Evolutionary conservation across 164 flowering plant species (phyloP), one percentile per base, ranked within the genome.

Genomic region (Tetrastigma voinierianum): DNA sequence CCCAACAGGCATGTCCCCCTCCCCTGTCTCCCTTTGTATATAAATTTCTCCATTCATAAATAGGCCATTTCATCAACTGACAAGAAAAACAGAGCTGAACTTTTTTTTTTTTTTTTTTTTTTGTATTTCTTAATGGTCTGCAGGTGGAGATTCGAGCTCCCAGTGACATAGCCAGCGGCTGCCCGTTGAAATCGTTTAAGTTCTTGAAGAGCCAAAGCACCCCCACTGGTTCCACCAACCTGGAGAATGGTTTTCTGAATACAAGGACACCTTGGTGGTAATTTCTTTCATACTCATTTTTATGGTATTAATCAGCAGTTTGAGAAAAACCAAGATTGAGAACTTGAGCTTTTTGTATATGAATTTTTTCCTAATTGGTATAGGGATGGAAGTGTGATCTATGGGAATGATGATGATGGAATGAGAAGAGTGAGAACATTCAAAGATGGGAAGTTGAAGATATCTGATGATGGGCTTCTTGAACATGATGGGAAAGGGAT

Each of bases 381-480:
- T 24, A 83, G 89, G 89, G 89, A 85, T 58, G 87, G 84, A 20
- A 83, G 89, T 72, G 85, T 67, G 11, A 76, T 85, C 16, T 85
- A 85, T 70, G 87, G 89, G 47, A 83, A 67, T 40, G 72, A 81
- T 53, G 46, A 66, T 1, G 74, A 70, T 6, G 76, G 74, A 6
- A 49, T 75, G 83, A 46, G 58, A 56, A 80, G 71, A 73, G 80
- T 85, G 46, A 80, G 89, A 63, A 51, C 83, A 20, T 83, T 74
- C 75, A 73, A 80, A 68, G 84, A 81, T 74, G 87, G 89, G 44
- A 85, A 83, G 72, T 58, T 85, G 10, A 78, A 69, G 68, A 67
- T 85, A 10, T 70, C 79, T 18, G 64, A 61, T 48, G 77, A 83
- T 46, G 85, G 83, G 8, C 80, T 83, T 14, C 85, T 83, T 51